Evolutionary conservation across 2,329 filamentous ascomycete species (phyloP).

Genomic region (Diaporthe ampelina): DNA sequence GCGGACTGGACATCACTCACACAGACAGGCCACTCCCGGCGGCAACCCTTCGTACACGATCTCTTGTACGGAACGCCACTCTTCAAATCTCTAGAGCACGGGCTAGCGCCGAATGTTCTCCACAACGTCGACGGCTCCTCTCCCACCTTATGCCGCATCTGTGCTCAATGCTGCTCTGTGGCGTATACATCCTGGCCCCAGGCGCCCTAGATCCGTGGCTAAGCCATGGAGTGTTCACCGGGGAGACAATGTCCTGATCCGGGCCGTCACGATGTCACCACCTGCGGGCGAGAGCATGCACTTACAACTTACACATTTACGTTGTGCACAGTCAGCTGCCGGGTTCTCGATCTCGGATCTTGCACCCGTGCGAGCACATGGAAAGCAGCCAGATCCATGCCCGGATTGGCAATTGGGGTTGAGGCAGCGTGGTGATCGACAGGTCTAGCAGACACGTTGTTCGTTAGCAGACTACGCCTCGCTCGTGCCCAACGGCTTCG

Average conservation of each 20-base stretch:
- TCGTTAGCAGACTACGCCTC: background rate
- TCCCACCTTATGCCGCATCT: background rate
- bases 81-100: background rate
- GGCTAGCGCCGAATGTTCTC: no score
- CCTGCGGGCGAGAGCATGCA: background rate
- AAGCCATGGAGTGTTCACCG: slow-evolving; percentile 16
- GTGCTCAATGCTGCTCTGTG: slow-evolving; percentile 7
- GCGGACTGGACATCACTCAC: background rate
- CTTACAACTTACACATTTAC: background rate
- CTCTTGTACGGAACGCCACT: background rate
- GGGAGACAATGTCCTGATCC: background rate
- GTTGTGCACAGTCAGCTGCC: background rate
- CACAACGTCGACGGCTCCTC: background rate
- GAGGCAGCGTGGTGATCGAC: slow-evolving; percentile 15
- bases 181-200: background rate
- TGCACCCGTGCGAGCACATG: background rate
- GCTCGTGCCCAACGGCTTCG: slow-evolving; percentile 9
- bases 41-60: background rate
- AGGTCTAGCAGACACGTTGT: background rate
- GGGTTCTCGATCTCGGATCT: slow-evolving; percentile 21
- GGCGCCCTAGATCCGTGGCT: background rate
- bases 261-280: slow-evolving; percentile 12
- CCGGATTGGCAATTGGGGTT: background rate
- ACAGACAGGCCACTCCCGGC: background rate
- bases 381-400: background rate